Evolutionary conservation across 192 early-diverging fungal species (phyloP), one percentile per base, ranked within the genome.

Genomic region (Coemansia sp.): DNA sequence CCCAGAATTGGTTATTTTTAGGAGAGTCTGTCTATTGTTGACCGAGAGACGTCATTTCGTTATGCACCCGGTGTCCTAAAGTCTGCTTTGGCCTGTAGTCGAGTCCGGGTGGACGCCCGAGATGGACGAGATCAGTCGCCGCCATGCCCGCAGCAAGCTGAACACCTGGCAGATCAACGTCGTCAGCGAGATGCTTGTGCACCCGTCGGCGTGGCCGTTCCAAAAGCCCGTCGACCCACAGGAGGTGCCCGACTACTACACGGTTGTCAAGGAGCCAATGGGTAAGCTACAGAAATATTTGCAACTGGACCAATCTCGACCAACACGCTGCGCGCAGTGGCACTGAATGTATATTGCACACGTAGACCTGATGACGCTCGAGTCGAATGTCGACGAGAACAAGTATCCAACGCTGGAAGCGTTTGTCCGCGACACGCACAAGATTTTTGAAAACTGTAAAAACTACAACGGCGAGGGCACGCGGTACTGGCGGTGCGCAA

Each of bases 241-340:
- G 21, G 88, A 91, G 25, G 95, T 99, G 1, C 82, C 90, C 2
- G 94, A 97, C 64, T 99, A 99, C 62, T 95, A 98, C 55, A 79
- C 85, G 6, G 89, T 98, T 27, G 94, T 99, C 67, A 95, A 86
- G 46, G 85, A 97, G 43, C 97, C 97, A 7, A 99, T 99, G 95
- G 74, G 66, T 69, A 69, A 53, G 66, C 38, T n/a, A 23, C 43
- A 82, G 31, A 1, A n/a, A 11, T 2, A 12, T 35, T 7, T 20
- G 30, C 30, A 22, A 15, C 15, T 17, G 39, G 5, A 35, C 32
- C n/a, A 35, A 35, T 6, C 9, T 3, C 46, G 4, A 48, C n/a
- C n/a, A n/a, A n/a, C n/a, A n/a, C n/a, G n/a, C n/a, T n/a, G n/a
- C n/a, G n/a, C n/a, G n/a, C n/a, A 12, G 11, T 25, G 32, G 20